A percentile compares a stretch with the other conserved stretches of the same genome.
Evolutionary conservation across 1,284 basidiomycete species (phyloP).

Genomic region (Pseudozyma hubeiensis): DNA sequence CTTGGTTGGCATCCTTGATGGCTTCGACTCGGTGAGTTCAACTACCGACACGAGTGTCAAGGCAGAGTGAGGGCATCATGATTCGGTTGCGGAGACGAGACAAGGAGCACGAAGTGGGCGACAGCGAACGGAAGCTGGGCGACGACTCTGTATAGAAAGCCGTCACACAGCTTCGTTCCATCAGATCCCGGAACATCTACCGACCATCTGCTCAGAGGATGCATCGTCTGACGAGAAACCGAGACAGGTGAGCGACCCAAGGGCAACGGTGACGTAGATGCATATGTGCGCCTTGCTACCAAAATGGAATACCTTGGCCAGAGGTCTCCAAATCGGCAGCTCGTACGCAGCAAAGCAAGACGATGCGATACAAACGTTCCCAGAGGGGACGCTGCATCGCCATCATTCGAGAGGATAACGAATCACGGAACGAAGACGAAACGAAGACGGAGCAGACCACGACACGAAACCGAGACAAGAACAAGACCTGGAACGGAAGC

Average conservation of each 20-base stretch:
- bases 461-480: slow-evolving; percentile 20
- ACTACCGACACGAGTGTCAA: slow-evolving; percentile 16
- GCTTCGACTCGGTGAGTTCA: not conserved
- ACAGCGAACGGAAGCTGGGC: too few relatives aligned
- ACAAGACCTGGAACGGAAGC: slow-evolving; percentile 3
- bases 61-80: not conserved
- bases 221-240: not conserved
- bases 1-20: slow-evolving; percentile 28
- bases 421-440: not conserved
- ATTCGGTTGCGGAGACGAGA: not conserved
- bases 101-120: too few relatives aligned
- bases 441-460: slow-evolving; percentile 56
- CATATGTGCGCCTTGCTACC: slow-evolving; percentile 62
- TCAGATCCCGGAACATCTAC: too few relatives aligned
- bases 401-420: too few relatives aligned
- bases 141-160: too few relatives aligned
- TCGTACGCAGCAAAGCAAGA: slow-evolving; percentile 20
- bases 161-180: too few relatives aligned
- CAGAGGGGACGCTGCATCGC: not conserved
- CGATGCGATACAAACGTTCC: not conserved
- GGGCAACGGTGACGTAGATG: slow-evolving; percentile 9
- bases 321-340: slow-evolving; percentile 29
- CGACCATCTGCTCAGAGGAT: too few relatives aligned
- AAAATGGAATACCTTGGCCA: slow-evolving; percentile 62
- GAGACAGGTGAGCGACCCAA: not conserved